Percentiles rank a stretch among this genome's conserved stretches.
phyloP scores from a whole-genome alignment of 2,329 filamentous ascomycete species.

The Colletotrichum sublineola region DNA sequence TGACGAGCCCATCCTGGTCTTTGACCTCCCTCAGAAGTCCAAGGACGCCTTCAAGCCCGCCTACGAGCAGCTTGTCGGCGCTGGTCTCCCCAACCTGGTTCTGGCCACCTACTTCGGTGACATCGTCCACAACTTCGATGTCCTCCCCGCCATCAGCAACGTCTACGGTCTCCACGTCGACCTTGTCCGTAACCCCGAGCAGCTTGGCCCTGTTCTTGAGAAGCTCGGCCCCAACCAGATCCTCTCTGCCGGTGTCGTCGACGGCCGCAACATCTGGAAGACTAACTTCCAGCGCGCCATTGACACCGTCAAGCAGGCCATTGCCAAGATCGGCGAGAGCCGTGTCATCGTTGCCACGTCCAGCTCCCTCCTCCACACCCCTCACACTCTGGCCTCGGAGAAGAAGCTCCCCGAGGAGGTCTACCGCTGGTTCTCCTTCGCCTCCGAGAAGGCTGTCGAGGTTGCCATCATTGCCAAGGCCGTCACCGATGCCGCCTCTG shows the following conservation, averaged over 20 bases:
- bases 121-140: slow-evolving; percentile 97
- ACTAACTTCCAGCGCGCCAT: slow-evolving; percentile 98
- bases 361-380: slow-evolving; percentile 97
- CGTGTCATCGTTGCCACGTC: slow-evolving; percentile 97
- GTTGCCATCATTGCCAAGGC: slow-evolving; percentile 96
- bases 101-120: slow-evolving; percentile 99
- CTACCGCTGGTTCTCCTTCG: slow-evolving; percentile 95
- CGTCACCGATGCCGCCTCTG: slow-evolving; percentile 89
- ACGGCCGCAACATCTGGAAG: slow-evolving; percentile 99
- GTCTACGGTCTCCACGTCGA: slow-evolving; percentile 89
- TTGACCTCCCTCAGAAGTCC: slow-evolving; percentile 88
- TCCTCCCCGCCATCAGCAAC: slow-evolving; percentile 75
- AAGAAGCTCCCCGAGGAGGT: slow-evolving; percentile 88
- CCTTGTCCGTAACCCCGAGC: slow-evolving; percentile 97
- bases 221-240: slow-evolving; percentile 90
- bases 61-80: slow-evolving; percentile 87
- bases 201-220: slow-evolving; percentile 86
- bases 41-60: slow-evolving; percentile 98
- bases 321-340: slow-evolving; percentile 97
- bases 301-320: slow-evolving; percentile 86
- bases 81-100: slow-evolving; percentile 88
- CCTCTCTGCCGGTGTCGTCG: slow-evolving; percentile 95
- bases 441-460: slow-evolving; percentile 92
- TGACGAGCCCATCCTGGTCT: slow-evolving; percentile 96
- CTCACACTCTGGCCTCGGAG: slow-evolving; percentile 97